phyloP scores from a whole-genome alignment of 306 rosid genomes.

The Prunus armeniaca region DNA sequence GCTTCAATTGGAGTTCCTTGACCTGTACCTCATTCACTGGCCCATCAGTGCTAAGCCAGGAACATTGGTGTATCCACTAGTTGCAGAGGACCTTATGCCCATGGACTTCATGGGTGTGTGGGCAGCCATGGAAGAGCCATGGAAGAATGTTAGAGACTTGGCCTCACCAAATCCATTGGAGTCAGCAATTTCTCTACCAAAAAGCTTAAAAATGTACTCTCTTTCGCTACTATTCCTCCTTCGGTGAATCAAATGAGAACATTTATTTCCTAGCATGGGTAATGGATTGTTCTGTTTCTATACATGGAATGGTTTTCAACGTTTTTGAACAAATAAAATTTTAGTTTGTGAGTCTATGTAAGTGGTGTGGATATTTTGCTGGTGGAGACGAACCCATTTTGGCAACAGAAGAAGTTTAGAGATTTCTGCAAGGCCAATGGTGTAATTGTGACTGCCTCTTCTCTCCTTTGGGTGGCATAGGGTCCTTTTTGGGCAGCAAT shows the following conservation, averaged over 20 bases:
- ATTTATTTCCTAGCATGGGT: not conserved
- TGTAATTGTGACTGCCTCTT: constrained; percentile 45
- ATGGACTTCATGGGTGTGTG: constrained; percentile 25
- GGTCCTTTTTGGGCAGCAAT: constrained; percentile 39
- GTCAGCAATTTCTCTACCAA: constrained; percentile 28
- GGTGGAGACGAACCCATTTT: constrained; percentile 63
- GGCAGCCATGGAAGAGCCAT: constrained; percentile 33
- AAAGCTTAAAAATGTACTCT: constrained; percentile 24
- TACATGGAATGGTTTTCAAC: too few species aligned
- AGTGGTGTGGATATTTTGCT: not conserved
- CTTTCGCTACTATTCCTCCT: constrained; percentile 35
- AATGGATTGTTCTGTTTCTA: too few species aligned
- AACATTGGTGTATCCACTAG: not conserved
- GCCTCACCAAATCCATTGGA: constrained; percentile 28
- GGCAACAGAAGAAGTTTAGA: constrained; percentile 59
- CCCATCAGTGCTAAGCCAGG: constrained; percentile 28
- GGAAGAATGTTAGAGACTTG: constrained; percentile 30
- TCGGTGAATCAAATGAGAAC: constrained; percentile 21
- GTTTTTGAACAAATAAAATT: too few species aligned
- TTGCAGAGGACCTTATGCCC: constrained; percentile 10
- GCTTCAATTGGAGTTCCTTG: constrained; percentile 23
- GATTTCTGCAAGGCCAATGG: constrained; percentile 47
- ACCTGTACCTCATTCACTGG: constrained; percentile 27
- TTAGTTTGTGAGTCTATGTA: not conserved
- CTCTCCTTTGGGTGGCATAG: constrained; percentile 56